Conservation (phyloP, 2,329 filamentous ascomycete genomes). For the Fusarium lyarnte region DNA sequence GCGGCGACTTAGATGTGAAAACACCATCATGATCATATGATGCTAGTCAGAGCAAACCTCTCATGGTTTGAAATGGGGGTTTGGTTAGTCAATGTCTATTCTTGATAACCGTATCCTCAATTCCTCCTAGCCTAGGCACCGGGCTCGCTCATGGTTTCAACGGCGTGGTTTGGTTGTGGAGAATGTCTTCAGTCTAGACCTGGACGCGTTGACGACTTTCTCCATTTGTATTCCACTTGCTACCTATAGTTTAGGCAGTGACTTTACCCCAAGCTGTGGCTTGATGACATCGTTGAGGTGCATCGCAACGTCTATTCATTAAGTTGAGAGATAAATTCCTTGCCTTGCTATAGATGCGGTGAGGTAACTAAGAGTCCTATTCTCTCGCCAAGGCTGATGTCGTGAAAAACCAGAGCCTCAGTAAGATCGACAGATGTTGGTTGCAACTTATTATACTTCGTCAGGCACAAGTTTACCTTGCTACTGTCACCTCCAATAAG, state of each 20-base stretch:
- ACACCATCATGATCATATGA: conserved; percentile 10
- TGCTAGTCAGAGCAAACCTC: background rate
- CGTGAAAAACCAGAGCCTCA: background rate
- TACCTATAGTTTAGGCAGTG: conserved; percentile 5
- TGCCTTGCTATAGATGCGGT: background rate
- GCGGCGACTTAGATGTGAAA: background rate
- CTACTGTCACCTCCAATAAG: conserved; percentile 13
- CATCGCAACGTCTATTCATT: background rate
- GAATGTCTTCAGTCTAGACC: conserved; percentile 5
- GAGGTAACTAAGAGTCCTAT: background rate
- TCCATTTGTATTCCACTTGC: conserved; percentile 23
- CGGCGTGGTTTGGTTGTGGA: conserved; percentile 12
- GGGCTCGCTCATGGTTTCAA: conserved; percentile 5
- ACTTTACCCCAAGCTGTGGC: conserved; percentile 16
- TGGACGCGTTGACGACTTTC: background rate
- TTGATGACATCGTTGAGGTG: conserved; percentile 6
- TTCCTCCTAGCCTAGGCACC: conserved; percentile 1
- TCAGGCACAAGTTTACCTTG: conserved; percentile 6
- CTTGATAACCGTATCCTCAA: conserved; percentile 1
- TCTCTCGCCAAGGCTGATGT: background rate
- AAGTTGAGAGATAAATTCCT: background rate
- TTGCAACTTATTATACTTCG: conserved; percentile 18
- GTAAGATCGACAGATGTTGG: conserved; percentile 12
- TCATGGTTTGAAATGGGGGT: conserved; percentile 4
- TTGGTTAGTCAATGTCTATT: conserved; percentile 18